Evolutionary conservation across 257 asterid species (phyloP), one percentile per base, ranked within the genome.

Genomic region (Mentha longifolia): DNA sequence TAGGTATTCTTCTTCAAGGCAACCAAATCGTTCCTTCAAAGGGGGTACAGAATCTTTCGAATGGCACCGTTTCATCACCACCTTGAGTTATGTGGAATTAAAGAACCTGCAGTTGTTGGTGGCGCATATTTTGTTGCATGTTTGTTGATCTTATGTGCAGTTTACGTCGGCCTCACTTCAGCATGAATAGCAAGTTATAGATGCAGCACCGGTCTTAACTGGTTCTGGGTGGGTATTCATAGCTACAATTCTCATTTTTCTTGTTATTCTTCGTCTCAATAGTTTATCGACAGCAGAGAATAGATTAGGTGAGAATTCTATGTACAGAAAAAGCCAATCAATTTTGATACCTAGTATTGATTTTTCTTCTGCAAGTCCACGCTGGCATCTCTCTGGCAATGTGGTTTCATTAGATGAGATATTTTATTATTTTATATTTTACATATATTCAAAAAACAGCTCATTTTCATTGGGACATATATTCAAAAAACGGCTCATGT

Each of bases 11-110:
- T 76, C 46, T 87, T 80, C 79, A 83, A 75, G 77, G 74, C 85
- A 56, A 84, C 83, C 76, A 89, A 80, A 47, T 19, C 54, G 47
- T 65, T 84, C 20, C 6, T 72, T 61, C 83, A 77, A 78, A 84
- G 80, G 54, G 92, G 91, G 46, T 60, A 39, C 46, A 78, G 80
- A 47, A 67, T 90, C 65, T 82, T 80, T 30, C 77, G 70, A 17
- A 80, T 72, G 88, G 85, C 87, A 0, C 88, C 97, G 10, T 75
- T 88, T 39, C 97, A 87, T 75, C 89, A 82, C 76, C 89, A 85
- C 78, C 96, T 90, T 9, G 84, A 82, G 71, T 57, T 90, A 54
- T 64, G 74, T 60, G 97, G 96, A 46, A 55, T 90, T n/a, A 75
- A 72, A 74, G 96, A 90, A 63, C 96, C 96, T 6, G 68, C 49